Conservation (phyloP, 345 rosid species). For the Sonneratia caseolaris region DNA sequence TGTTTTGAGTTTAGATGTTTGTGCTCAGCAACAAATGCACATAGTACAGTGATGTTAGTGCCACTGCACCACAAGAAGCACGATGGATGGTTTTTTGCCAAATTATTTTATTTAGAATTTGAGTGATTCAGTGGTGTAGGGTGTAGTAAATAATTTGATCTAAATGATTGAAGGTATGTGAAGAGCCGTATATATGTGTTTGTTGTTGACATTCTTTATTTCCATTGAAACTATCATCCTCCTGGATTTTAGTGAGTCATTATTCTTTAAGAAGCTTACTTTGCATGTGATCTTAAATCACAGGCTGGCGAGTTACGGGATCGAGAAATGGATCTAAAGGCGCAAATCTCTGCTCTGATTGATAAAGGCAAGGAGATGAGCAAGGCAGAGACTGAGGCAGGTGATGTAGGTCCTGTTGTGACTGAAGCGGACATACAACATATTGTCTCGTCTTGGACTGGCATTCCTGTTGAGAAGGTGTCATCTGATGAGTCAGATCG, state of each 20-base stretch:
- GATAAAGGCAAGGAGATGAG: slow-evolving; percentile 91
- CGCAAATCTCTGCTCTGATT: slow-evolving; percentile 68
- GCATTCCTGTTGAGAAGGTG: slow-evolving; percentile 38
- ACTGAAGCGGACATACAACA: slow-evolving; percentile 24
- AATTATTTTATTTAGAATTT: no score
- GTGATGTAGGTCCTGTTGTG: slow-evolving; percentile 55
- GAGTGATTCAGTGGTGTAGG: background rate
- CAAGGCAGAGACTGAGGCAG: slow-evolving; percentile 94
- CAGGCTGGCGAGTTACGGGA: slow-evolving; percentile 98
- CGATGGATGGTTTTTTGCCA: background rate
- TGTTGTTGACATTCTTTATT: background rate
- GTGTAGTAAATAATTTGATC: background rate
- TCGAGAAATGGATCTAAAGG: slow-evolving; percentile 91
- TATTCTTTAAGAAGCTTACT: background rate
- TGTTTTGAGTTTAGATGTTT: background rate
- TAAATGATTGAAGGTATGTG: background rate
- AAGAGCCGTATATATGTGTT: background rate
- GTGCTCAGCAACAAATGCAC: background rate
- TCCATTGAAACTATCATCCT: background rate
- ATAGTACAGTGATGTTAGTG: background rate
- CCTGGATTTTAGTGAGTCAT: background rate
- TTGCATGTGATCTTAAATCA: background rate
- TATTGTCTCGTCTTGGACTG: slow-evolving; percentile 31
- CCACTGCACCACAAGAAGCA: background rate
- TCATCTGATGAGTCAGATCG: slow-evolving; percentile 23